Base-by-base conservation (phyloP, 2,329 filamentous ascomycete genomes). In the Acrocalymma vagum region DNA sequence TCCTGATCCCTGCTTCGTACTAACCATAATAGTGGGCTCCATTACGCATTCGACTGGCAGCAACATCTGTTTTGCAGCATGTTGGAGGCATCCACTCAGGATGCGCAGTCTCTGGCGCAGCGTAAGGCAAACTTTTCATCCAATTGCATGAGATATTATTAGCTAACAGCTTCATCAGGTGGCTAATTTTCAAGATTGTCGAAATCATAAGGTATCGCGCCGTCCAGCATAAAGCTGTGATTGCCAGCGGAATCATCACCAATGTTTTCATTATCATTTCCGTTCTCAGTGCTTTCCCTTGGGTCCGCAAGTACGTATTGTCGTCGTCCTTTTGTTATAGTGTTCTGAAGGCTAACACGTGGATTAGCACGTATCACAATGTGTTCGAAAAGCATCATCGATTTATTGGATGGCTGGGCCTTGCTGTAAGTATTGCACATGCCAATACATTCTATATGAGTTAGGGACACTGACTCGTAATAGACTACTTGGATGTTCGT, bases 401-500 rank as follows among this genome's bases (percentile, higher is more conserved):
- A 2, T 68, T 68, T 35, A 49, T 68, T 32, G 64, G 64, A 29
- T 68, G 64, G 64, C 41, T 68, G 10, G 64, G 64, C 28, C 61
- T 68, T 15, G 64, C 64, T 17, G 64, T 67, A 55, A 20, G 60
- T 49, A 24, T 8, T 18, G 17, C n/a, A 11, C 11, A 7, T 18
- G 6, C 11, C 11, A 16, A 17, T 13, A 11, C 11, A 7, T 18
- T 7, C 11, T 11, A 16, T 9, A n/a, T 11, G 6, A 5, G 2
- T 10, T 13, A 2, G 17, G 20, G 3, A 27, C 13, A 33, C 48
- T 58, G 17, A 61, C n/a, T n/a, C 14, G 3, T 29, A 2, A 7
- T 13, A 66, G 63, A 63, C 56, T 35, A 68, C 64, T 4, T 68
- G 64, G 64, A 54, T 65, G 3, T 68, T 68, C 25, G 63, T 68